phyloP scores from a whole-genome alignment of 768 basidiomycete genomes.

The Hemileccinum impolitum region DNA sequence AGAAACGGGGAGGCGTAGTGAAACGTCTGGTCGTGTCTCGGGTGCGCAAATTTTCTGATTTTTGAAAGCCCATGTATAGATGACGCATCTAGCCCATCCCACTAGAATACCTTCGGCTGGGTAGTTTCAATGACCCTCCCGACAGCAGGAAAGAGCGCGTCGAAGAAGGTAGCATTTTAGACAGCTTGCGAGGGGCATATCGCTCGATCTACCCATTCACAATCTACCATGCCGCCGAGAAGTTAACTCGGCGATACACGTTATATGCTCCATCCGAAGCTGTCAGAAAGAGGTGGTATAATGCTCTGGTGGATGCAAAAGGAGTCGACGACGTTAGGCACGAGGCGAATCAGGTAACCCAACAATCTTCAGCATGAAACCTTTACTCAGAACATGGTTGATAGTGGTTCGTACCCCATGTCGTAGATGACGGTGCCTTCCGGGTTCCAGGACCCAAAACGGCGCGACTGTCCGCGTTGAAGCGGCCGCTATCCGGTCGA shows the following conservation, averaged over 20 bases:
- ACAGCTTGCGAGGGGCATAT: slow-evolving; percentile 49
- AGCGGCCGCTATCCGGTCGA: slow-evolving; percentile 49
- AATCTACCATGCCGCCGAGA: slow-evolving; percentile 64
- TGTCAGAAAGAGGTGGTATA: slow-evolving; percentile 60
- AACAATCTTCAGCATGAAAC: background rate
- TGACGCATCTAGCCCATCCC: slow-evolving; percentile 62
- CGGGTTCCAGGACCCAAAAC: slow-evolving; percentile 40
- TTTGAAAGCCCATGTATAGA: slow-evolving; percentile 5
- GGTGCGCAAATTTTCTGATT: slow-evolving; percentile 39
- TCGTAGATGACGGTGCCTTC: slow-evolving; percentile 62
- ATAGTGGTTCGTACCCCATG: slow-evolving; percentile 67
- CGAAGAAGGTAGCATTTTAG: slow-evolving; percentile 57
- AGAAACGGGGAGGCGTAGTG: slow-evolving; percentile 46
- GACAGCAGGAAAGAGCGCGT: slow-evolving; percentile 63
- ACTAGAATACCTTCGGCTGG: slow-evolving; percentile 73
- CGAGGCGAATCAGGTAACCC: slow-evolving; percentile 67
- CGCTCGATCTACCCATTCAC: slow-evolving; percentile 72
- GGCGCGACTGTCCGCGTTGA: slow-evolving; percentile 24
- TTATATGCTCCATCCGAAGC: slow-evolving; percentile 61
- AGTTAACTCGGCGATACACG: slow-evolving; percentile 61
- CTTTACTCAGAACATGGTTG: slow-evolving; percentile 7
- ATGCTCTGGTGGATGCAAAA: slow-evolving; percentile 57
- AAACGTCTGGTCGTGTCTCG: slow-evolving; percentile 60
- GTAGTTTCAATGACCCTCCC: slow-evolving; percentile 53
- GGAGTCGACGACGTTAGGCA: slow-evolving; percentile 60